Conservation (phyloP, 352 stramenopile genomes). For the Globisporangium echinulatum region DNA sequence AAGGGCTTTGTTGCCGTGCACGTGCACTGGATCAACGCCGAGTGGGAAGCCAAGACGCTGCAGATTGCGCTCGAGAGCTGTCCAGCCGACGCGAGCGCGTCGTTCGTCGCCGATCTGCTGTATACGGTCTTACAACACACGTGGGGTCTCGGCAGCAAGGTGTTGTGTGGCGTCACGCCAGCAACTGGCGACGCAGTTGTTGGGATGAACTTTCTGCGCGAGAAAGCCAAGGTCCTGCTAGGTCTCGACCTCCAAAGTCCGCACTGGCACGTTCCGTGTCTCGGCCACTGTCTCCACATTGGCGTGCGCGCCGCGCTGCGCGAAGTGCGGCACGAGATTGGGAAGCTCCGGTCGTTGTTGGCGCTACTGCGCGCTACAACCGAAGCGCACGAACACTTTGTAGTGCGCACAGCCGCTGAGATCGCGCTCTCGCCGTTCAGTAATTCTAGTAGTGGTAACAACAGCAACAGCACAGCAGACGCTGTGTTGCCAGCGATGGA, state of each 20-base stretch:
- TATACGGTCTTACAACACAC: conserved; percentile 79
- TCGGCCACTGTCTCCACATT: conserved; percentile 67
- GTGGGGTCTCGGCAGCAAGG: conserved; percentile 63
- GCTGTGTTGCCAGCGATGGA: conserved; percentile 54
- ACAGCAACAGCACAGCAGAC: conserved; percentile 13
- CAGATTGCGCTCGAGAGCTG: conserved; percentile 70
- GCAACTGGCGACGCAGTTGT: conserved; percentile 52
- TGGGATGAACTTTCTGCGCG: conserved; percentile 67
- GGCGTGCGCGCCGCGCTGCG: conserved; percentile 60
- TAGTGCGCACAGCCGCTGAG: conserved; percentile 46
- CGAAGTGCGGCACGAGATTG: conserved; percentile 63
- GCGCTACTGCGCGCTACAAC: conserved; percentile 65
- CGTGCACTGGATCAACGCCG: conserved; percentile 78
- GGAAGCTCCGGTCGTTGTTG: conserved; percentile 70
- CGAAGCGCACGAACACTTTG: conserved; percentile 72
- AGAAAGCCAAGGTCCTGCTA: conserved; percentile 77
- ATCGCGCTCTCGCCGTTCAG: conserved; percentile 50
- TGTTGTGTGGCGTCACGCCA: conserved; percentile 66
- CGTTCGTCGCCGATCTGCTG: conserved; percentile 74
- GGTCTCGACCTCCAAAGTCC: conserved; percentile 67
- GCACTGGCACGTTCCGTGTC: conserved; percentile 70
- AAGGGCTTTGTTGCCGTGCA: conserved; percentile 75
- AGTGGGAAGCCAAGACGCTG: conserved; percentile 83
- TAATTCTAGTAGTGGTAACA: too few species aligned
- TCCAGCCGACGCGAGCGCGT: conserved; percentile 58